phyloP scores from a whole-genome alignment of 2,329 filamentous ascomycete genomes.

The Penicillium verrucosum region DNA sequence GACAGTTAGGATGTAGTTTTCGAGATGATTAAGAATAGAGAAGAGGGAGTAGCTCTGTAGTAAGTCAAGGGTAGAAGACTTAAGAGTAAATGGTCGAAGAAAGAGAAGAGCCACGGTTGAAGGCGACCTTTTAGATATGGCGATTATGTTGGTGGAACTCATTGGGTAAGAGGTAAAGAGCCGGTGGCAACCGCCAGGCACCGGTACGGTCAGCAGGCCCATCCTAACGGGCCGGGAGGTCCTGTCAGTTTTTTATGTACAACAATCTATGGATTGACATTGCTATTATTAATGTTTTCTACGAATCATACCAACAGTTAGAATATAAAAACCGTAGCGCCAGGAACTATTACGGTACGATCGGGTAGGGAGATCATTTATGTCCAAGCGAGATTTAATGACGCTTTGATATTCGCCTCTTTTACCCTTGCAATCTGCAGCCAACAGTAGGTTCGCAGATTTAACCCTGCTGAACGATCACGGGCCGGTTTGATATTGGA shows the following conservation, averaged over 20 bases:
- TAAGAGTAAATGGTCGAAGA: not conserved
- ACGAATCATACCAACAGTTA: not conserved
- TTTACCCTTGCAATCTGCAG: not conserved
- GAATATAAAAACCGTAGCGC: not conserved
- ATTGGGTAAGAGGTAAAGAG: slow-evolving; percentile 1
- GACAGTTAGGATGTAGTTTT: not conserved
- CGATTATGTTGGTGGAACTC: slow-evolving; percentile 2
- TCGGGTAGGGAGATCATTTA: not conserved
- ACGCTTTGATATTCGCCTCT: not conserved
- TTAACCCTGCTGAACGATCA: not conserved
- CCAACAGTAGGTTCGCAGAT: not conserved
- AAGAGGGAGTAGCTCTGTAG: not conserved
- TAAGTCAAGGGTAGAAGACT: not conserved
- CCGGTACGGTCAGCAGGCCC: slow-evolving; percentile 22
- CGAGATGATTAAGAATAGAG: not conserved
- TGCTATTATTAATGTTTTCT: not conserved
- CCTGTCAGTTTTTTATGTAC: not conserved
- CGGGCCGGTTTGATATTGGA: slow-evolving; percentile 14
- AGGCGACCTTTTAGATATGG: slow-evolving; percentile 6
- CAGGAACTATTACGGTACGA: not conserved
- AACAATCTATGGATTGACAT: not conserved
- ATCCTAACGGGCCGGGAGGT: slow-evolving; percentile 8
- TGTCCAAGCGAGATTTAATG: not conserved
- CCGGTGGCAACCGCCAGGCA: slow-evolving; percentile 28
- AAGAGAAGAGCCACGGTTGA: slow-evolving; percentile 8